Conservation (phyloP, 371 early-diverging fungal genomes). For the Homolaphlyctis polyrhiza region DNA sequence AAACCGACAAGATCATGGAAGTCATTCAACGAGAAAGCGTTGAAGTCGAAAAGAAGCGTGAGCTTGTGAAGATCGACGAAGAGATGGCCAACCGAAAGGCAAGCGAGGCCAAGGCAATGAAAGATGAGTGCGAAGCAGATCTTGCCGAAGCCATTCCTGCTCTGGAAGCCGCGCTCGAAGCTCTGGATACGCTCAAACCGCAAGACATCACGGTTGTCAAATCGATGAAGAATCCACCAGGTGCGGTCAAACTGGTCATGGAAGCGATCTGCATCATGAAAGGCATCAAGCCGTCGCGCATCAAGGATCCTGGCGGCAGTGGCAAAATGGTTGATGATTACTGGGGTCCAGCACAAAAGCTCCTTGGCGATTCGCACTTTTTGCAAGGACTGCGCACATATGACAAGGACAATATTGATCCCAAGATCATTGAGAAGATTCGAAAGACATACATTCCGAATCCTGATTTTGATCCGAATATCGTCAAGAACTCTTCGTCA, state of each 20-base stretch:
- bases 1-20: constrained; percentile 47
- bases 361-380: constrained; percentile 50
- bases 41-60: constrained; percentile 49
- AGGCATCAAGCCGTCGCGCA: constrained; percentile 45
- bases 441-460: constrained; percentile 48
- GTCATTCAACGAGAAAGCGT: constrained; percentile 44
- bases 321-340: constrained; percentile 57
- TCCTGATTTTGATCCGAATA: constrained; percentile 54
- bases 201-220: constrained; percentile 54
- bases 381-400: constrained; percentile 39
- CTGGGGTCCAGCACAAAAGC: constrained; percentile 49
- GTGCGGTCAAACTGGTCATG: constrained; percentile 53
- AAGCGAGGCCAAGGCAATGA: constrained; percentile 48
- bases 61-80: constrained; percentile 47
- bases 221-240: constrained; percentile 60
- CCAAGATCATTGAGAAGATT: constrained; percentile 45
- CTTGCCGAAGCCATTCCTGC: constrained; percentile 49
- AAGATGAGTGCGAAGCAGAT: constrained; percentile 53
- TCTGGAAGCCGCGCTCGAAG: constrained; percentile 47
- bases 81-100: constrained; percentile 51
- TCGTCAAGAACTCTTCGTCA: constrained; percentile 51
- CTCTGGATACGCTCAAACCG: constrained; percentile 52
- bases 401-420: constrained; percentile 48
- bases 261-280: constrained; percentile 57
- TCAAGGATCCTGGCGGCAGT: constrained; percentile 48